phyloP scores from a whole-genome alignment of 305 asterid species.

The Fraxinus greggii region DNA sequence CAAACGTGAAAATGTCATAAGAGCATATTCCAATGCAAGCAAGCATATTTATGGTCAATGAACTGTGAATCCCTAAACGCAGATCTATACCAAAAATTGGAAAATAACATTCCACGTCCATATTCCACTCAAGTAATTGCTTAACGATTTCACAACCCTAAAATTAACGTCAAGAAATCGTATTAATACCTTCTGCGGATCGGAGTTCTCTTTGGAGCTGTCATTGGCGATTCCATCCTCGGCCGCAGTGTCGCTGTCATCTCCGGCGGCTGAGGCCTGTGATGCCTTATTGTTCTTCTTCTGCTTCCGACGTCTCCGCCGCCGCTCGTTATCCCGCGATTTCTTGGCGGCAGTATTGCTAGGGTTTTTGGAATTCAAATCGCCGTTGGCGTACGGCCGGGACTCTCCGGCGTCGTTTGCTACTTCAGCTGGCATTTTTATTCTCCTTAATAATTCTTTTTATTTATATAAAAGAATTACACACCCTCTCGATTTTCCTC shows the following conservation, averaged over 20 bases:
- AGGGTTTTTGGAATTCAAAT: slow-evolving; percentile 65
- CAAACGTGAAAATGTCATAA: neutral
- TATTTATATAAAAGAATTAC: neutral
- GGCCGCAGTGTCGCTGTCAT: slow-evolving; percentile 51
- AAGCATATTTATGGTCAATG: neutral
- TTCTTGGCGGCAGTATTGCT: slow-evolving; percentile 52
- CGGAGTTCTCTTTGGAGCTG: slow-evolving; percentile 61
- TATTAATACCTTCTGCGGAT: slow-evolving; percentile 59
- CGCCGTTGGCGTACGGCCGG: slow-evolving; percentile 45
- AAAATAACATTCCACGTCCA: neutral
- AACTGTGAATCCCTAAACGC: neutral
- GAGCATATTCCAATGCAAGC: neutral
- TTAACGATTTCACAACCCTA: neutral
- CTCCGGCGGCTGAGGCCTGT: slow-evolving; percentile 41
- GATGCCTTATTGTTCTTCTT: slow-evolving; percentile 64
- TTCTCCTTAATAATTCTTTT: neutral
- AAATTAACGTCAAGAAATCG: slow-evolving; percentile 3
- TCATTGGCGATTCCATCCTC: slow-evolving; percentile 51
- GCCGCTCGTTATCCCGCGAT: slow-evolving; percentile 70
- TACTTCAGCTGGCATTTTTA: slow-evolving; percentile 62
- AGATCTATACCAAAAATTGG: neutral
- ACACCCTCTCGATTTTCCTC: neutral
- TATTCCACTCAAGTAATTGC: neutral
- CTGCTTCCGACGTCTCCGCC: slow-evolving; percentile 89
- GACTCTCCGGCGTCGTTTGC: slow-evolving; percentile 45